Evolutionary conservation across 805 yeast genomes (phyloP).

Genomic region (Kodamaea nitidulidarum): DNA sequence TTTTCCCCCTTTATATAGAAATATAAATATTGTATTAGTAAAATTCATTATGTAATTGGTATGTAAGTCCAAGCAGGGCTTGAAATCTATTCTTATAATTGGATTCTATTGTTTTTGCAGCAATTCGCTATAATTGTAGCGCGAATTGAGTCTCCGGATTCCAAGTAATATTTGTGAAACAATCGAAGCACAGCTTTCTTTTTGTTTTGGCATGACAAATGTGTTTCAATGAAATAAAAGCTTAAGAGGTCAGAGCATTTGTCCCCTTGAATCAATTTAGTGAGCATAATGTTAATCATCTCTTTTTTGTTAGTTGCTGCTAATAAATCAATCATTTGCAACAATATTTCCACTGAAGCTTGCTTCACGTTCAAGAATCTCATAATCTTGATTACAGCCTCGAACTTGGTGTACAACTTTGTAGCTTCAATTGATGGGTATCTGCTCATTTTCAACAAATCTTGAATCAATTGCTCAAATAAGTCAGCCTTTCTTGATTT

Average conservation of each 20-base stretch:
- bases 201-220: conserved; percentile 15
- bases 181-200: conserved; percentile 16
- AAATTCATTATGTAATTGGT: too few relatives aligned
- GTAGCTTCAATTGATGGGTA: not conserved
- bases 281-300: conserved; percentile 23
- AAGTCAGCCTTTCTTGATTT: conserved; percentile 9
- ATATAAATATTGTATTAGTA: too few relatives aligned
- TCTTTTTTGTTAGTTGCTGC: conserved; percentile 19
- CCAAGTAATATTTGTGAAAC: too few relatives aligned
- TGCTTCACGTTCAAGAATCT: conserved; percentile 16
- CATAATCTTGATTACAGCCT: conserved; percentile 22
- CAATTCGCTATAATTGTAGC: not conserved
- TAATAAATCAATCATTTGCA: conserved; percentile 23
- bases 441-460: conserved; percentile 1
- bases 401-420: conserved; percentile 16
- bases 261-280: conserved; percentile 20
- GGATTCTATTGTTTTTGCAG: too few relatives aligned
- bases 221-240: conserved; percentile 30
- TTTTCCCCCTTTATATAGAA: too few relatives aligned
- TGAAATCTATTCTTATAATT: too few relatives aligned
- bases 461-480: conserved; percentile 8
- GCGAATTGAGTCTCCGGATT: not conserved
- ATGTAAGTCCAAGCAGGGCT: too few relatives aligned
- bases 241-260: conserved; percentile 20
- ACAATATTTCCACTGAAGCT: conserved; percentile 22